A percentile compares a stretch with the other conserved stretches of the same genome.
Conservation (phyloP, 306 rosid species). For the Cicer cuneatum region DNA sequence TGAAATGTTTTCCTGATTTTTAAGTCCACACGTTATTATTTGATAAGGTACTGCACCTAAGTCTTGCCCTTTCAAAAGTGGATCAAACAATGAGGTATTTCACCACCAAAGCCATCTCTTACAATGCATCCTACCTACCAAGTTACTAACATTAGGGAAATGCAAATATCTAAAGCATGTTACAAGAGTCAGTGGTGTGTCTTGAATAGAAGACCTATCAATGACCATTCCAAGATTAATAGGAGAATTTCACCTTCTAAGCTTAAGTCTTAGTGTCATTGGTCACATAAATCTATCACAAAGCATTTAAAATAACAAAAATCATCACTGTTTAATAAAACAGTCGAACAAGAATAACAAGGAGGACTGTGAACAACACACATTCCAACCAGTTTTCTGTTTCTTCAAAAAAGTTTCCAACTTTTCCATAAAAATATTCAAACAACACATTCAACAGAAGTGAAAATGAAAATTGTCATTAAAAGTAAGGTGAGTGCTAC, state of each 20-base stretch:
- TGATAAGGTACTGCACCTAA: too few species aligned
- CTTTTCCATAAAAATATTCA: neutral
- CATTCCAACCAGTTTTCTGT: constrained; percentile 14
- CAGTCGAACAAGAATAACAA: constrained; percentile 6
- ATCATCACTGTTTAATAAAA: neutral
- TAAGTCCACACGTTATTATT: too few species aligned
- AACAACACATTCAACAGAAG: neutral
- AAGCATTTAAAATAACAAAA: constrained; percentile 18
- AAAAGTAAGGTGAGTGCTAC: too few species aligned
- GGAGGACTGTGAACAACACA: neutral
- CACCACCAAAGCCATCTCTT: neutral
- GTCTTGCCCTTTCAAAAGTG: neutral
- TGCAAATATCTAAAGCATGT: constrained; percentile 1
- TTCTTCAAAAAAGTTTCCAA: neutral
- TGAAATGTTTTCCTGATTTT: too few species aligned
- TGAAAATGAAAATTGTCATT: neutral
- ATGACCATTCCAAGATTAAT: constrained; percentile 5
- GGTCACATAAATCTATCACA: constrained; percentile 7
- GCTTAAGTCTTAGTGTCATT: constrained; percentile 28
- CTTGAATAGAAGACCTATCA: neutral
- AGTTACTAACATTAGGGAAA: constrained; percentile 1
- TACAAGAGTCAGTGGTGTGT: neutral
- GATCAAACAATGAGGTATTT: constrained; percentile 6
- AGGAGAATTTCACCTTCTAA: constrained; percentile 14
- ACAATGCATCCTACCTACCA: neutral